Evolutionary conservation across 2,329 filamentous ascomycete species (phyloP), one percentile per base, ranked within the genome.

Genomic region (Apiospora arundinis): DNA sequence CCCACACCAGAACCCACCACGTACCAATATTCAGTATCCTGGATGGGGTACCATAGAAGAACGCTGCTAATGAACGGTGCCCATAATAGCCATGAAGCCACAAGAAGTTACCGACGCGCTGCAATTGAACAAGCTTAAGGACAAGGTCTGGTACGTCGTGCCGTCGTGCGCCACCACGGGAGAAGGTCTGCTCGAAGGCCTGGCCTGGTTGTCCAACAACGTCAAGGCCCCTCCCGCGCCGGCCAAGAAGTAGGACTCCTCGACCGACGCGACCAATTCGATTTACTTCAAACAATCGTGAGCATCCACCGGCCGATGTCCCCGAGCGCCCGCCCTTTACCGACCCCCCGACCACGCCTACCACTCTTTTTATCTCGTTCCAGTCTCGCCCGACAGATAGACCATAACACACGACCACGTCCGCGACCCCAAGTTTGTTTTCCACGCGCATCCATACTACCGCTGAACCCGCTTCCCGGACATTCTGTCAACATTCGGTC

Each of bases 121-220:
- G 67, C 88, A 95, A 81, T 89, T 95, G 74, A 89, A 87, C 76
- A 92, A 93, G 80, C 86, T 95, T 76, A 95, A 93, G 84, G 92
- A 95, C 81, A 93, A 93, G 86, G 88, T 94, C 80, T 95, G 92
- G 93, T 94, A 92, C 81, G 93, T 95, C 73, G 92, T 93, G 78
- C 93, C 93, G 69, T 94, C 92, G 83, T 94, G 93, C 80, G 93
- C 93, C 70, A 95, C 92, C 42, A 92, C 92, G 23, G 93, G 93
- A 72, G 93, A 95, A 80, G 93, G 93, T 78, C 87, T 96, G 72
- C 88, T 94, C 76, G 93, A 95, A 83, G 93, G 93, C 76, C 85
- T 96, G 80, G 92, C 91, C 70, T 95, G 93, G 93, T 87, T 95
- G 75, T 94, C 92, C 75, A 94, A 94, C 84, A 95, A 95, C 80